These are phyloP conservation scores for Fusarium citri DNA, from an alignment of 2,329 filamentous ascomycete genomes.

Conservation along the genomic window DNA sequence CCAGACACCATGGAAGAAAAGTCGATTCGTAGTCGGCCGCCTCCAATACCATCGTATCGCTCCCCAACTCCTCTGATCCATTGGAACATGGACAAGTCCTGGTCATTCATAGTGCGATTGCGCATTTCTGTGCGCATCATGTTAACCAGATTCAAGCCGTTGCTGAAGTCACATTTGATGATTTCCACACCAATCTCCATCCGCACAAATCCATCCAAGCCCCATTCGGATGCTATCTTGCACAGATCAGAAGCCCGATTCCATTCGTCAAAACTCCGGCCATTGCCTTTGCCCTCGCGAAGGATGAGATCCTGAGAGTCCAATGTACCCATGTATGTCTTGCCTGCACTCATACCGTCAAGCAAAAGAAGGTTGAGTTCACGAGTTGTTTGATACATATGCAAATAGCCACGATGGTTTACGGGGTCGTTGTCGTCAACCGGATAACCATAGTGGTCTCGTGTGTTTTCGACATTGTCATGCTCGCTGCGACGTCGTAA, in stretches of 20 bases:
- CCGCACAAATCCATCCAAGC: conserved; percentile 73
- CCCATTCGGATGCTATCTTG: conserved; percentile 62
- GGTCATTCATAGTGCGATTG: conserved; percentile 29
- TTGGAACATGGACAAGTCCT: conserved; percentile 51
- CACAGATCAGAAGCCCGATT: conserved; percentile 68
- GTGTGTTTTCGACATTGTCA: no score
- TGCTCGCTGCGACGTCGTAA: conserved; percentile 12
- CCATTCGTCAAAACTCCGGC: conserved; percentile 54
- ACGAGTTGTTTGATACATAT: conserved; percentile 71
- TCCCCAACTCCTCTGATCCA: conserved; percentile 57
- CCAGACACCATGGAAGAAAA: conserved; percentile 64
- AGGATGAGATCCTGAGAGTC: conserved; percentile 75
- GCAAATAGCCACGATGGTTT: conserved; percentile 67
- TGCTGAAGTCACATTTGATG: conserved; percentile 72
- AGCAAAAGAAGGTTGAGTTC: conserved; percentile 73
- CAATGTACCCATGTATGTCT: conserved; percentile 72
- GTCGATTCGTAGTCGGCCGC: conserved; percentile 57
- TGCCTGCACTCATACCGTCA: conserved; percentile 77
- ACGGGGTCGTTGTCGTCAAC: conserved; percentile 7
- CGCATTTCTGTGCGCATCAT: conserved; percentile 45
- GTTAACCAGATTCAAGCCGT: conserved; percentile 54
- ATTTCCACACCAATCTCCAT: conserved; percentile 79
- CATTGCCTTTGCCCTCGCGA: conserved; percentile 51
- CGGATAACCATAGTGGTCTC: not conserved
- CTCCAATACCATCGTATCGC: conserved; percentile 60